A percentile compares a stretch with the other conserved stretches of the same genome.
Conservation (phyloP, 805 yeast genomes). For the Saccharomycopsis fodiens region DNA sequence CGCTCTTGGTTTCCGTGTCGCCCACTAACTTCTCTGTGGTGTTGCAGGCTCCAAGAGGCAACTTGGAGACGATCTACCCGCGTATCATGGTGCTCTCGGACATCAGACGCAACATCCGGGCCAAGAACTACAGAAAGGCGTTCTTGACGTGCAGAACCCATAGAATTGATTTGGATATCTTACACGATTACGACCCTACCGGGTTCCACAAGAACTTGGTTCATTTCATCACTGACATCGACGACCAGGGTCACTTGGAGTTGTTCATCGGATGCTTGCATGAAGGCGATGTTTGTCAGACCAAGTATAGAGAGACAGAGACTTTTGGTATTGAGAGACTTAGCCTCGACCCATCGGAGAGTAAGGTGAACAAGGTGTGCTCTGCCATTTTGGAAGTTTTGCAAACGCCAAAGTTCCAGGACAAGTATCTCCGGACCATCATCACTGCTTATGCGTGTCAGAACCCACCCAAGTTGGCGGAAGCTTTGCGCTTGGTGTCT, state of each 20-base stretch:
- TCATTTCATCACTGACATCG: constrained; percentile 61
- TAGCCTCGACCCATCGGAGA: constrained; percentile 21
- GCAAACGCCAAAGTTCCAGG: constrained; percentile 36
- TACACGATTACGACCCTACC: constrained; percentile 80
- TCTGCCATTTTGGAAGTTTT: constrained; percentile 57
- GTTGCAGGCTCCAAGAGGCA: constrained; percentile 93
- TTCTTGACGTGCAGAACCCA: constrained; percentile 81
- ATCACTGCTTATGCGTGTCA: constrained; percentile 91
- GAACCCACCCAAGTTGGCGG: constrained; percentile 74
- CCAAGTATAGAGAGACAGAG: constrained; percentile 75
- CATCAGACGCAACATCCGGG: constrained; percentile 62
- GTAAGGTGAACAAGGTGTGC: constrained; percentile 74
- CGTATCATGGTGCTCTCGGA: constrained; percentile 84
- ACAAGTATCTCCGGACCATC: constrained; percentile 62
- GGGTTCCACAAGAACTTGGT: constrained; percentile 58
- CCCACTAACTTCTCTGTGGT: constrained; percentile 80
- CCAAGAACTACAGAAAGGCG: constrained; percentile 58
- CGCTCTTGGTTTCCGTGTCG: constrained; percentile 69
- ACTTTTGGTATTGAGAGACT: constrained; percentile 17
- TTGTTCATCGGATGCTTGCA: constrained; percentile 78
- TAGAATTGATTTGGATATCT: constrained; percentile 81
- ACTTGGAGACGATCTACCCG: constrained; percentile 88
- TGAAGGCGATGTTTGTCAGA: constrained; percentile 76
- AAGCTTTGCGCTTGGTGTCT: constrained; percentile 62
- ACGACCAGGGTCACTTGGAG: constrained; percentile 69